Evolutionary conservation across 192 early-diverging fungal species (phyloP), one percentile per base, ranked within the genome.

Genomic region (Backusella tarrabulga): DNA sequence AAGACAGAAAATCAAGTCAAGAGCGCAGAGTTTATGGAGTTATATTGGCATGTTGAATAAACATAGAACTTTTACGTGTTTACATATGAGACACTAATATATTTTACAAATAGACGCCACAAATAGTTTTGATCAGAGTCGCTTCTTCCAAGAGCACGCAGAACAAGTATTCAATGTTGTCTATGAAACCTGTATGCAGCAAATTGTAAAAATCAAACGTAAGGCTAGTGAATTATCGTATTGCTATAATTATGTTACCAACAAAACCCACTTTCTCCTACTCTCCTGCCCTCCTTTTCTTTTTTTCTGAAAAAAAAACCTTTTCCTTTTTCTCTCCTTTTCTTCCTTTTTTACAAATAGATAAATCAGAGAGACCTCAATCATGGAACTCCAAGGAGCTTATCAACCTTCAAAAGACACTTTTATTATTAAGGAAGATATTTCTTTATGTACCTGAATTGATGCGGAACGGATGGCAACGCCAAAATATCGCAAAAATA

Each of bases 141-240:
- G 88, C 78, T 94, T 95, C 81, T 94, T 94, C 77, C 88, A 92
- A 79, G 92, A 93, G 7, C 83, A 96, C 85, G 90, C 88, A 38
- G 87, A 88, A 42, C 86, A 88, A 34, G 88, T 95, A 4, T 94
- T 92, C 75, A 74, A 79, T 6, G 93, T 96, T 52, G 86, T 91
- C 34, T 81, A 78, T 68, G 94, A 96, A 42, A 84, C 84, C 23
- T 93, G 90, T 76, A 87, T 84, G 72, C 84, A 89, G 42, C 92
- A 93, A 72, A 84, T 91, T 26, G 91, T 93, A 44, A 95, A 94
- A 73, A 92, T 95, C 34, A 92, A 90, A 85, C 85, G 91, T 92
- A 84, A 77, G 85, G 35, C n/a, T 68, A n/a, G 21, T 52, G 23
- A 71, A 36, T 52, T 29, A 66, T 34, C 56, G 56, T 63, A 63